Evolutionary conservation across 495 filamentous ascomycete genomes (phyloP).

Genomic region (Penicillium malachiteum): DNA sequence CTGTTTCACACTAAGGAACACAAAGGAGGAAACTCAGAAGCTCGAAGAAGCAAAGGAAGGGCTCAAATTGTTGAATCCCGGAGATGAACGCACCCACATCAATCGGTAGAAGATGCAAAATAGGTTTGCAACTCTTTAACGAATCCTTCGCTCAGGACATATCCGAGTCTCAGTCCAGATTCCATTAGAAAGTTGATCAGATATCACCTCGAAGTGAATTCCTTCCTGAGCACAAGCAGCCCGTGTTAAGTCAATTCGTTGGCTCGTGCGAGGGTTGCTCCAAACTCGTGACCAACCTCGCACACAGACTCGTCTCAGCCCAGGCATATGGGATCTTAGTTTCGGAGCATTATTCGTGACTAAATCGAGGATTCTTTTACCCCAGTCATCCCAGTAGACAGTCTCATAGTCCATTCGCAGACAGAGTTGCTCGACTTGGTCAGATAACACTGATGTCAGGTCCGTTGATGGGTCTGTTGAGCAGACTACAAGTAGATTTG

Average conservation of each 20-base stretch:
- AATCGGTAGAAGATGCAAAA: too few relatives aligned
- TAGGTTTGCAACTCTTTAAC: neutral
- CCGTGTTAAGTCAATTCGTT: neutral
- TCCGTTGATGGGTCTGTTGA: constrained; percentile 5
- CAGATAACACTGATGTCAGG: constrained; percentile 1
- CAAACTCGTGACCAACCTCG: constrained; percentile 4
- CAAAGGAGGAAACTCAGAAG: too few relatives aligned
- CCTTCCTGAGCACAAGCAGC: constrained; percentile 9
- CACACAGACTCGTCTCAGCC: neutral
- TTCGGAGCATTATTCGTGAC: constrained; percentile 4
- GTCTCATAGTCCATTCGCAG: constrained; percentile 4
- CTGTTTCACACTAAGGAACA: too few relatives aligned
- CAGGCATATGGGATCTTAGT: constrained; percentile 1
- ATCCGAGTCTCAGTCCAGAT: constrained; percentile 1
- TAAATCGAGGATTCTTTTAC: neutral
- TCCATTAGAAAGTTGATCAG: constrained; percentile 8
- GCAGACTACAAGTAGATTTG: constrained; percentile 7
- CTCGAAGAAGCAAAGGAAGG: too few relatives aligned
- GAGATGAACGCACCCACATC: too few relatives aligned
- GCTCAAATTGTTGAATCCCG: too few relatives aligned
- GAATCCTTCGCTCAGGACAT: neutral
- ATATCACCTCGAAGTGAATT: constrained; percentile 7
- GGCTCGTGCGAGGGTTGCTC: constrained; percentile 1
- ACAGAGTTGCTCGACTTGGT: constrained; percentile 4
- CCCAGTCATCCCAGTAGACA: constrained; percentile 1